Base-by-base conservation (phyloP, 805 yeast species). In the Sugiyamaella boreocaroliniensis region DNA sequence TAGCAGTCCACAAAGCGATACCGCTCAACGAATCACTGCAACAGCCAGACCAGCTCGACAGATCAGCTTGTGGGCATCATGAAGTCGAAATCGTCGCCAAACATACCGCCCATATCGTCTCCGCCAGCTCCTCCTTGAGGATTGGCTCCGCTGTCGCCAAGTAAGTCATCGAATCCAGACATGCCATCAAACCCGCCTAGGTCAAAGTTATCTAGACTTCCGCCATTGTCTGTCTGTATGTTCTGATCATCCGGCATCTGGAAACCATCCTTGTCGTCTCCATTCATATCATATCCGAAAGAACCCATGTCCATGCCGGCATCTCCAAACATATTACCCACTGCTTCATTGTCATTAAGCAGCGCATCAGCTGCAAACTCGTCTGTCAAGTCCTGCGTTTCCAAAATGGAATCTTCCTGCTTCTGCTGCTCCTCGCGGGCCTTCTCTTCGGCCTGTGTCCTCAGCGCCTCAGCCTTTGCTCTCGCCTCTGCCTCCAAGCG, bases 41-140 rank as follows among this genome's bases (percentile, higher is more conserved):
- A 22, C 26, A 22, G 26, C 26, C 3, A 22, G 6, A 3, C 6
- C 26, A 22, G 26, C 26, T 22, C 4, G 11, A 4, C 5, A 10
- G 15, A 3, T 44, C 32, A 19, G 37, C 37, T 14, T 4, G 47
- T 26, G 11, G 58, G 58, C 44, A 58, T 47, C 19, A 60, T 55
- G 22, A 62, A 62, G 45, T 61, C 65, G 51, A 63, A 63, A 34
- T 57, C 55, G 50, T 61, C 66, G 7, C 66, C 66, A 52, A 63
- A 63, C 29, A 63, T 47, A 11, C 64, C 64, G 20, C 54, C 60
- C 54, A 60, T 53, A 14, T 58, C 61, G 43, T 52, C 58, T 16
- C 37, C 12, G 8, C 45, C 47, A 20, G 16, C 20, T 18, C 22
- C 46, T n/a, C 41, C 41, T 8, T n/a, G 15, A 43, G 32, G 19